Percentiles rank a stretch among this genome's conserved stretches.
phyloP scores from a whole-genome alignment of 495 filamentous ascomycete species.

The Hypoxylon fuscum region DNA sequence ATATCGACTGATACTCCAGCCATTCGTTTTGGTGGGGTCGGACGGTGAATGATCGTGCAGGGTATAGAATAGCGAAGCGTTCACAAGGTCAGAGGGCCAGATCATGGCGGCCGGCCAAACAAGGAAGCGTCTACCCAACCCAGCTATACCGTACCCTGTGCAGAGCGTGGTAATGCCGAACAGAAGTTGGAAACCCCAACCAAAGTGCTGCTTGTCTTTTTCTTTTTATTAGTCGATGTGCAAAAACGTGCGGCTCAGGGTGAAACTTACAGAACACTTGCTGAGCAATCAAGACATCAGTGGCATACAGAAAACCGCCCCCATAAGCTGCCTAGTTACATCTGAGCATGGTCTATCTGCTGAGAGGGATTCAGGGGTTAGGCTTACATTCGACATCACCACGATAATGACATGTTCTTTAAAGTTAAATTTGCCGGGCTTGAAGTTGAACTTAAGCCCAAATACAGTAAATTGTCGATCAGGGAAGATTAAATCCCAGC shows the following conservation, averaged over 20 bases:
- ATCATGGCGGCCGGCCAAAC: constrained; percentile 74
- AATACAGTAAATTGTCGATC: constrained; percentile 65
- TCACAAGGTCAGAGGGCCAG: constrained; percentile 74
- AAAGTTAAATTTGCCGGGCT: constrained; percentile 78
- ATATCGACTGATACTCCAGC: constrained; percentile 73
- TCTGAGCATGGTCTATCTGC: constrained; percentile 6
- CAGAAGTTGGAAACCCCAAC: constrained; percentile 73
- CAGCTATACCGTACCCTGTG: constrained; percentile 77
- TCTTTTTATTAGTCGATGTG: constrained; percentile 2
- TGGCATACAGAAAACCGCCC: constrained; percentile 58
- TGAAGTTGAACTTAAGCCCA: constrained; percentile 68
- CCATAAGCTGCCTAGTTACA: constrained; percentile 48
- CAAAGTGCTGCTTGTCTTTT: constrained; percentile 52
- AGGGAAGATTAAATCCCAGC: constrained; percentile 63
- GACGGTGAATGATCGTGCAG: constrained; percentile 70
- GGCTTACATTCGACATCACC: constrained; percentile 71
- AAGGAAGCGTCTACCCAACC: constrained; percentile 70
- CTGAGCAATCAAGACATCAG: constrained; percentile 56
- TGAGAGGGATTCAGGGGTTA: background rate
- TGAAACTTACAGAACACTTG: constrained; percentile 52
- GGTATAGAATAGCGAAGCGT: constrained; percentile 70
- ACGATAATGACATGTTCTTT: constrained; percentile 83
- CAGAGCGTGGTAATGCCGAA: constrained; percentile 75
- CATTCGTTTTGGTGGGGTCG: constrained; percentile 65
- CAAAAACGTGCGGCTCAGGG: background rate